These are phyloP conservation scores for Yamagishiella unicocca DNA, from an alignment of 139 green algal species.

Conservation along the genomic window DNA sequence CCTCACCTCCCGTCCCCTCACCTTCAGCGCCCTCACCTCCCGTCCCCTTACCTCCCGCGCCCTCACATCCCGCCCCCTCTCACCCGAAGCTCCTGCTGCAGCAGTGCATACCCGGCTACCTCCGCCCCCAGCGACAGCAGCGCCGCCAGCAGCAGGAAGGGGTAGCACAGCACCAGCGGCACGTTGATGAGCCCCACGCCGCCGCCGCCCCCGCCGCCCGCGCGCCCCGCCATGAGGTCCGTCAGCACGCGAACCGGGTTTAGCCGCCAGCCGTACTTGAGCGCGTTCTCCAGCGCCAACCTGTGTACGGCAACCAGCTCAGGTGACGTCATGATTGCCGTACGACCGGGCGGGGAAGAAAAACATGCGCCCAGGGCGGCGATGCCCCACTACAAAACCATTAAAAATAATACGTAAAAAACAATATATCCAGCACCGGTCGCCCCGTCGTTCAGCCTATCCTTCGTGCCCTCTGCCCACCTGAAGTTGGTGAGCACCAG, in stretches of 20 bases:
- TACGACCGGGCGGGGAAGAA: too few relatives aligned
- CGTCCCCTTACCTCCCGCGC: neutral
- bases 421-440: too few relatives aligned
- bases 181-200: constrained; percentile 20
- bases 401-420: too few relatives aligned
- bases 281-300: constrained; percentile 91
- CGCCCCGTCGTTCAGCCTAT: too few relatives aligned
- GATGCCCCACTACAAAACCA: too few relatives aligned
- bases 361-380: too few relatives aligned
- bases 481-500: constrained; percentile 83
- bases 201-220: neutral
- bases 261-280: constrained; percentile 86
- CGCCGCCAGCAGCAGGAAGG: constrained; percentile 48
- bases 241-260: constrained; percentile 67
- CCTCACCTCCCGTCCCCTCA: neutral
- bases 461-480: too few relatives aligned
- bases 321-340: too few relatives aligned
- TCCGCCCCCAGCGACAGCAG: constrained; percentile 45
- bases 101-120: constrained; percentile 36
- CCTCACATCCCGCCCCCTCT: neutral
- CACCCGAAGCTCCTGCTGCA: constrained; percentile 35
- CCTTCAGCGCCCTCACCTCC: neutral
- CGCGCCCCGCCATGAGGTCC: constrained; percentile 11
- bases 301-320: too few relatives aligned
- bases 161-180: constrained; percentile 60